Evolutionary conservation across 495 filamentous ascomycete species (phyloP).

Genomic region (Gamarada debralockiae): DNA sequence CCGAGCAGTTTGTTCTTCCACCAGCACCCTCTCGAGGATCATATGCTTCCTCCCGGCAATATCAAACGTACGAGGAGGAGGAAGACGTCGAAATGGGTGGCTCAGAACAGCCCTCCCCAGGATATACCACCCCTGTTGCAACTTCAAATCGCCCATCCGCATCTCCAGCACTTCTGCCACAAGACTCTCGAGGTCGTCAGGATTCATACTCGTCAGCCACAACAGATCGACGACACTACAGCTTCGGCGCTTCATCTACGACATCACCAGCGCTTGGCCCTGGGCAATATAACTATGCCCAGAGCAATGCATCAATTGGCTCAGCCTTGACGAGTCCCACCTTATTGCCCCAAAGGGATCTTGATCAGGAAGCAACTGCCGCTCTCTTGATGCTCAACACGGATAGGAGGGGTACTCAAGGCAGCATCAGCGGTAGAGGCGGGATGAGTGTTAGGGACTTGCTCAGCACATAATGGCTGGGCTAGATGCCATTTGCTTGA

Average conservation of each 20-base stretch:
- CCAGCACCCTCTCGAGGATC: conserved; percentile 20
- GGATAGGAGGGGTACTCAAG: conserved; percentile 49
- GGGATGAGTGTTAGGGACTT: conserved; percentile 82
- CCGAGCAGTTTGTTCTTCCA: conserved; percentile 22
- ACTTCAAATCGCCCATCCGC: conserved; percentile 40
- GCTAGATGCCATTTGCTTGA: background rate
- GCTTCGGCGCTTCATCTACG: conserved; percentile 39
- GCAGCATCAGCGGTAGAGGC: conserved; percentile 9
- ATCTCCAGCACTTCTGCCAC: conserved; percentile 43
- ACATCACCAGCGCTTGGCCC: conserved; percentile 45
- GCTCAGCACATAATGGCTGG: conserved; percentile 54
- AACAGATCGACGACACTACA: conserved; percentile 39
- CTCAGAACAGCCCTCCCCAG: conserved; percentile 20
- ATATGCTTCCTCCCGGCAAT: conserved; percentile 16
- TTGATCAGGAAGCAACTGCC: conserved; percentile 77
- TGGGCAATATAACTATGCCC: conserved; percentile 32
- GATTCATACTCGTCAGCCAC: conserved; percentile 42
- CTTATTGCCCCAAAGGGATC: conserved; percentile 33
- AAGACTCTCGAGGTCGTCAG: conserved; percentile 35
- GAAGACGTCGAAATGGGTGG: conserved; percentile 45
- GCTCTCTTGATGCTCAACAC: conserved; percentile 77
- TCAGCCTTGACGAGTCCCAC: conserved; percentile 48
- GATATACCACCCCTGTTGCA: conserved; percentile 16
- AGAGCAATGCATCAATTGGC: conserved; percentile 21
- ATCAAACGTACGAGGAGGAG: conserved; percentile 12